phyloP scores from a whole-genome alignment of 169 alveolate genomes.

The Plasmodium gonderi region DNA sequence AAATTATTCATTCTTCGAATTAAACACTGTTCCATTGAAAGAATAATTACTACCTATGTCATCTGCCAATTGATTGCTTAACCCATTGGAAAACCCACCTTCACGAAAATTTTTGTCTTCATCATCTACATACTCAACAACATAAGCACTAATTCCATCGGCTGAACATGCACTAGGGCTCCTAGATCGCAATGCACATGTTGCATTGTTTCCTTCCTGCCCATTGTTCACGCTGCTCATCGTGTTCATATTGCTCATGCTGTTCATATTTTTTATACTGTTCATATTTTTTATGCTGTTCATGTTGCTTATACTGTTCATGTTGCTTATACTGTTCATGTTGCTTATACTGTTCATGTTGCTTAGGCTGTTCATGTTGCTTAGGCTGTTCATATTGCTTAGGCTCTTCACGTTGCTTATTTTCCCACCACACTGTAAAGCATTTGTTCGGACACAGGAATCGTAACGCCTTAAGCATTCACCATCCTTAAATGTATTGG shows the following conservation, averaged over 20 bases:
- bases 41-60: conserved; percentile 66
- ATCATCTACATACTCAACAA: conserved; percentile 62
- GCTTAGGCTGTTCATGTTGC: neutral
- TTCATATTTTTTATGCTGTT: neutral
- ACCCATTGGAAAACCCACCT: conserved; percentile 21
- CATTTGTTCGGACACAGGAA: conserved; percentile 8
- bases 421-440: neutral
- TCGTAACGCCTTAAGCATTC: neutral
- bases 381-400: neutral
- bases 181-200: conserved; percentile 6
- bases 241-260: neutral
- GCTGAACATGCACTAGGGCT: conserved; percentile 69
- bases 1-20: neutral
- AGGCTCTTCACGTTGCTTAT: neutral
- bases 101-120: conserved; percentile 3
- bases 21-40: conserved; percentile 16
- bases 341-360: neutral
- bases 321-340: neutral
- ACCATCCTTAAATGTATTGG: neutral
- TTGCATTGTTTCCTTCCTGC: neutral
- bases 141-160: conserved; percentile 72
- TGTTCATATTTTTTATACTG: neutral
- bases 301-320: neutral
- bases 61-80: conserved; percentile 4
- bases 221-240: neutral